A percentile compares a stretch with the other conserved stretches of the same genome.
phyloP scores from a whole-genome alignment of 1,139 yeast species.

The Pichia sp. region DNA sequence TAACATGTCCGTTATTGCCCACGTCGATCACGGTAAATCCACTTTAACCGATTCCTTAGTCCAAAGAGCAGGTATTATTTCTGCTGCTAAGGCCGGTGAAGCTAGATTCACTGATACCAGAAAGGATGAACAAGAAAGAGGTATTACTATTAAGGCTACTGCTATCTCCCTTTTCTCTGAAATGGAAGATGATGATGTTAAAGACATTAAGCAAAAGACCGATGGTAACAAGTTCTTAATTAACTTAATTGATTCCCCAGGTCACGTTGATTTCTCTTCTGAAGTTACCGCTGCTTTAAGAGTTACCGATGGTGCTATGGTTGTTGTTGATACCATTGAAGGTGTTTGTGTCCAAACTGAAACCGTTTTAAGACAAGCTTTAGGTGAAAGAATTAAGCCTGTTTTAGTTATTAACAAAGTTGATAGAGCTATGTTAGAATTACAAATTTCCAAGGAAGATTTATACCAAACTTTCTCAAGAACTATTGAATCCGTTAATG shows the following conservation, averaged over 20 bases:
- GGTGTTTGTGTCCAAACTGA: constrained; percentile 99
- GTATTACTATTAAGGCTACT: constrained; percentile 98
- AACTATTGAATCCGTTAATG: constrained; percentile 99
- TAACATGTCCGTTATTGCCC: constrained; percentile 99
- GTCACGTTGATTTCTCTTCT: constrained; percentile 99
- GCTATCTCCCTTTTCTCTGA: constrained; percentile 95
- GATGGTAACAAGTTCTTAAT: constrained; percentile 91
- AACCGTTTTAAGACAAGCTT: constrained; percentile 98
- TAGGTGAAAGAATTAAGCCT: constrained; percentile 99
- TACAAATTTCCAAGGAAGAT: constrained; percentile 98
- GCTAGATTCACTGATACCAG: constrained; percentile 99
- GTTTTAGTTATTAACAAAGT: constrained; percentile 98
- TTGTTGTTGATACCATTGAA: constrained; percentile 98
- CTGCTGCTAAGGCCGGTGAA: constrained; percentile 99
- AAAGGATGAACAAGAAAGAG: constrained; percentile 99
- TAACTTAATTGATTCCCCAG: constrained; percentile 99
- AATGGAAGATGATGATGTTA: constrained; percentile 83
- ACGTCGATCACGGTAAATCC: constrained; percentile 99
- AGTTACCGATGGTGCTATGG: constrained; percentile 99
- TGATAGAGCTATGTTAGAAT: constrained; percentile 98
- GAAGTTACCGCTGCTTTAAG: constrained; percentile 99
- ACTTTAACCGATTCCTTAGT: constrained; percentile 98
- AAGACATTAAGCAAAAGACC: constrained; percentile 94
- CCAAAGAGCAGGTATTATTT: constrained; percentile 98
- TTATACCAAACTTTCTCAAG: constrained; percentile 97